Evolutionary conservation across 768 basidiomycete genomes (phyloP).

Genomic region (Lactarius psammicola): DNA sequence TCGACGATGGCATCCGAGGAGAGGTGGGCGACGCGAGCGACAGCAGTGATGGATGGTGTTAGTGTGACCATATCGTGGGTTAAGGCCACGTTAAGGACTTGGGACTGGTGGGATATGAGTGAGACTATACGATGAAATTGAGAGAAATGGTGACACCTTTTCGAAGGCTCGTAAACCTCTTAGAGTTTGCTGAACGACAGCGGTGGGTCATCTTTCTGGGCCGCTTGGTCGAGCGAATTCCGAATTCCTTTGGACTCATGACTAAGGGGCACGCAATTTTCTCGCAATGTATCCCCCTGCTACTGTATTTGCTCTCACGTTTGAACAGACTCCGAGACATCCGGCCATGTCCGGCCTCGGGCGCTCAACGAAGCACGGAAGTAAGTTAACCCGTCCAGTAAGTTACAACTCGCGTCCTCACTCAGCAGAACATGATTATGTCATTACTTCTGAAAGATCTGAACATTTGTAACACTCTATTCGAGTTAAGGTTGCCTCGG

Average conservation of each 20-base stretch:
- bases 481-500: too few relatives aligned
- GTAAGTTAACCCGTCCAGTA: too few relatives aligned
- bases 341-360: too few relatives aligned
- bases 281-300: background rate
- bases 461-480: too few relatives aligned
- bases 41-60: conserved; percentile 38
- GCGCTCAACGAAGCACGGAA: too few relatives aligned
- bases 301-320: too few relatives aligned
- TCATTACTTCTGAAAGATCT: too few relatives aligned
- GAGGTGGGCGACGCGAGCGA: conserved; percentile 70
- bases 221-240: background rate
- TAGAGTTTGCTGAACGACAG: conserved; percentile 1
- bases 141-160: background rate
- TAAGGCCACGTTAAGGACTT: too few relatives aligned
- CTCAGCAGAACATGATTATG: too few relatives aligned
- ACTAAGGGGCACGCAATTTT: conserved; percentile 37
- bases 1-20: conserved; percentile 67
- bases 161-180: background rate
- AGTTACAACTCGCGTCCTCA: too few relatives aligned
- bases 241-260: conserved; percentile 1
- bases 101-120: background rate
- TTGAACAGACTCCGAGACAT: too few relatives aligned
- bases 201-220: background rate
- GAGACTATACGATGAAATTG: background rate
- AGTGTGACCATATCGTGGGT: conserved; percentile 6